These are phyloP conservation scores for Xylariaceae sp. DNA, from an alignment of 2,329 filamentous ascomycete genomes.

Conservation along the genomic window DNA sequence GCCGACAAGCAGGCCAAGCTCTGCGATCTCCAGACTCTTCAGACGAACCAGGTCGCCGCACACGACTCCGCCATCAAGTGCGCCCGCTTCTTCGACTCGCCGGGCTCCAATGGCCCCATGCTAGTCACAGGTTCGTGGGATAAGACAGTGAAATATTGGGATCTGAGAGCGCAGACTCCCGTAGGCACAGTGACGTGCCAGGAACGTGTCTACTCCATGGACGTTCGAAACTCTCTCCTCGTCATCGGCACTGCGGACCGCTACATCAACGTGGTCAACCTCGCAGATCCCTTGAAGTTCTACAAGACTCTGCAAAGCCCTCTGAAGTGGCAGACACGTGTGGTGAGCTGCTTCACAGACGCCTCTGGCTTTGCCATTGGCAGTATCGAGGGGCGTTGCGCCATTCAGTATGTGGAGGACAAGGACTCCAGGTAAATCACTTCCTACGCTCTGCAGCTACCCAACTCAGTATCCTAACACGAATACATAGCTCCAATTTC, in stretches of 20 bases:
- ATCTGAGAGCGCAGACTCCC: slow-evolving; percentile 65
- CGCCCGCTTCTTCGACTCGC: slow-evolving; percentile 73
- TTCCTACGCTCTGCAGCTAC: not conserved
- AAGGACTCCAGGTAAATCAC: slow-evolving; percentile 70
- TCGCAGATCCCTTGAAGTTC: slow-evolving; percentile 82
- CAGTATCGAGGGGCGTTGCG: slow-evolving; percentile 94
- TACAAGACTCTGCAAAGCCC: slow-evolving; percentile 97
- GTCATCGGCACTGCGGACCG: slow-evolving; percentile 92
- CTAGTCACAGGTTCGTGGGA: slow-evolving; percentile 92
- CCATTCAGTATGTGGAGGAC: slow-evolving; percentile 97
- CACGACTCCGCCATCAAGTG: slow-evolving; percentile 82
- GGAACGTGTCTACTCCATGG: slow-evolving; percentile 87
- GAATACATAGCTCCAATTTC: slow-evolving; percentile 71
- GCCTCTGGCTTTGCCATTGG: slow-evolving; percentile 90
- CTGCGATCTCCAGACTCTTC: slow-evolving; percentile 71
- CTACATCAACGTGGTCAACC: slow-evolving; percentile 92
- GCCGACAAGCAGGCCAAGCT: slow-evolving; percentile 89
- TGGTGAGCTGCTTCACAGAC: slow-evolving; percentile 92
- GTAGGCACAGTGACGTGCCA: slow-evolving; percentile 66
- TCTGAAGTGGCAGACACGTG: slow-evolving; percentile 95
- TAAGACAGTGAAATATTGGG: slow-evolving; percentile 89
- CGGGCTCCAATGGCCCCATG: slow-evolving; percentile 65
- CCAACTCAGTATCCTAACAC: slow-evolving; percentile 5
- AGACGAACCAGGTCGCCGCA: slow-evolving; percentile 71
- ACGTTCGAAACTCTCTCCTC: slow-evolving; percentile 81